phyloP scores from a whole-genome alignment of 2,329 filamentous ascomycete species.

The Chrysoporthe deuterocubensis region DNA sequence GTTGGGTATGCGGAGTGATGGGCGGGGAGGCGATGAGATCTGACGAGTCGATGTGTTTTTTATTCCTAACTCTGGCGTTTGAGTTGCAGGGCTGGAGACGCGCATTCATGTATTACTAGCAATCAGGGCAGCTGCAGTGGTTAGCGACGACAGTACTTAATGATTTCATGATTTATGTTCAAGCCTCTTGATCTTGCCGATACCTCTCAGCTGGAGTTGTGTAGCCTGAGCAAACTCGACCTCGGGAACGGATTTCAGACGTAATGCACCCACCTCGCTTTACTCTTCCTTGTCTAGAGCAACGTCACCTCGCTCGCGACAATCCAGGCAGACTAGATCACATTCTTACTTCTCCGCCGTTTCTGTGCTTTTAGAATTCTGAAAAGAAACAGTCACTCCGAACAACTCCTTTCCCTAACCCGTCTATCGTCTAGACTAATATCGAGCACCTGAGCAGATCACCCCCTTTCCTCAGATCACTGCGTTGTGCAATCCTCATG shows the following conservation, averaged over 20 bases:
- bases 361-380: too few relatives aligned
- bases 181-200: background rate
- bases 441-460: background rate
- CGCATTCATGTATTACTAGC: background rate
- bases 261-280: too few relatives aligned
- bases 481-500: background rate
- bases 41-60: background rate
- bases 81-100: background rate
- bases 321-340: too few relatives aligned
- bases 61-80: background rate
- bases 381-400: too few relatives aligned
- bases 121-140: background rate
- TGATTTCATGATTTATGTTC: slow-evolving; percentile 9
- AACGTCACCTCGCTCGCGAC: too few relatives aligned
- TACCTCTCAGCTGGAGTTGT: background rate
- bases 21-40: background rate
- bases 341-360: too few relatives aligned
- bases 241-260: too few relatives aligned
- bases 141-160: slow-evolving; percentile 3
- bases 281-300: too few relatives aligned
- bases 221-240: background rate
- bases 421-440: background rate
- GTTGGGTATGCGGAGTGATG: slow-evolving; percentile 28
- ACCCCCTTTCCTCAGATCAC: background rate
- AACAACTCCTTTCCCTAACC: background rate